Base-by-base conservation (phyloP, 805 yeast species). In the Metschnikowia peoriensis region DNA sequence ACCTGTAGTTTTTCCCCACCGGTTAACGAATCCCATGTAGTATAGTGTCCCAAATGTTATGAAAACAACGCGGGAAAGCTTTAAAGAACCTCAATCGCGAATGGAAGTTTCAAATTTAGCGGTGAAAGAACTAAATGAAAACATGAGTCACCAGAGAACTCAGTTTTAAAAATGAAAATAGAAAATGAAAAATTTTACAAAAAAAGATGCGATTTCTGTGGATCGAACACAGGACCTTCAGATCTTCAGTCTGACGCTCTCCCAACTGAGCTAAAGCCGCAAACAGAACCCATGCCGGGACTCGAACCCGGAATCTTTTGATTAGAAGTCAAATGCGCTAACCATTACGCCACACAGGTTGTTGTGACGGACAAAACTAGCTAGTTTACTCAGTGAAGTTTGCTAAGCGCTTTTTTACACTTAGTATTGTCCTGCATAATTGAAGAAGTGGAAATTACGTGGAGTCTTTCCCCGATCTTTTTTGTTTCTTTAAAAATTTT, bases 221-320 rank as follows among this genome's bases (percentile, higher is more conserved):
- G 62, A 59, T 59, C 61, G 62, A 59, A 59, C 62, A 59, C 62
- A 59, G 62, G 62, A 59, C 62, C 62, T 59, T 53, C 61, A 59
- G 62, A 59, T 59, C 62, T 59, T 59, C 62, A 59, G 62, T 59
- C 62, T 59, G 61, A 56, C 62, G 62, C 62, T 59, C 62, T 59
- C 62, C 62, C 62, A 47, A 59, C 62, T 57, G 61, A 57, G 61
- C 60, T 55, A 59, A 59, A 57, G 47, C 62, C 61, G 61, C 17
- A 52, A 51, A 44, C 37, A 14, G 49, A 55, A 55, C 60, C 59
- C 57, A 53, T 52, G 58, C 58, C 58, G 58, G 57, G 57, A 54
- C 57, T 54, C 57, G 58, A 54, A 54, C 58, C 58, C 58, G 55
- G 56, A 54, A 54, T 54, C 58, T 54, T 52, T 54, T 54, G 58